Evolutionary conservation across 2,329 filamentous ascomycete genomes (phyloP).

Genomic region (Fusarium sp.): DNA sequence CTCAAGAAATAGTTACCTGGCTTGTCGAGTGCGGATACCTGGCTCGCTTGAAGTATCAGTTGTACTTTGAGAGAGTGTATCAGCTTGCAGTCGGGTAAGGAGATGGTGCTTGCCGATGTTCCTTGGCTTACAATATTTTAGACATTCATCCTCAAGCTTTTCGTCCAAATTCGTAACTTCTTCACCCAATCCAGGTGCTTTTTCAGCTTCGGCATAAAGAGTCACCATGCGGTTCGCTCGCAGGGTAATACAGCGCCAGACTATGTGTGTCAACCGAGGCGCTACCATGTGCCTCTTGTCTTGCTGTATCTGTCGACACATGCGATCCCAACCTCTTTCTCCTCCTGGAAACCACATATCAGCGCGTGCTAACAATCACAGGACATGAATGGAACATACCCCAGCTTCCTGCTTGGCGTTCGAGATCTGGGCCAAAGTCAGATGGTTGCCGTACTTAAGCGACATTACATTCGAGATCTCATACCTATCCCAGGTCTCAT

Average conservation of each 20-base stretch:
- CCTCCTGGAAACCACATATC: not conserved
- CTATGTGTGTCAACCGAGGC: not conserved
- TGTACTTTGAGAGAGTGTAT: not conserved
- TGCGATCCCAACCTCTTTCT: not conserved
- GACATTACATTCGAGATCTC: not conserved
- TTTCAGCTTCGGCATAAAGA: not conserved
- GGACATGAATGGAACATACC: not conserved
- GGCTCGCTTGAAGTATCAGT: not conserved
- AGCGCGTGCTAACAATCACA: not conserved
- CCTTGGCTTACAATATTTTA: not conserved
- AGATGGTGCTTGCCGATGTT: no score
- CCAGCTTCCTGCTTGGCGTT: not conserved
- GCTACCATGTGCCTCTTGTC: not conserved
- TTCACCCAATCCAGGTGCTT: not conserved
- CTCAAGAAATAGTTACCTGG: not conserved
- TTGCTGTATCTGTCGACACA: not conserved
- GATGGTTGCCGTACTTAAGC: not conserved
- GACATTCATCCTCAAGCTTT: not conserved
- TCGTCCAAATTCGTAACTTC: not conserved
- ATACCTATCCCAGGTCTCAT: not conserved
- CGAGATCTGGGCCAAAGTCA: not conserved
- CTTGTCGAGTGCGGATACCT: not conserved
- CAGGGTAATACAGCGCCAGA: not conserved
- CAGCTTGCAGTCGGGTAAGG: not conserved
- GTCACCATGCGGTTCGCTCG: not conserved